phyloP scores from a whole-genome alignment of 2,329 filamentous ascomycete genomes.

The Penicillium sp. region DNA sequence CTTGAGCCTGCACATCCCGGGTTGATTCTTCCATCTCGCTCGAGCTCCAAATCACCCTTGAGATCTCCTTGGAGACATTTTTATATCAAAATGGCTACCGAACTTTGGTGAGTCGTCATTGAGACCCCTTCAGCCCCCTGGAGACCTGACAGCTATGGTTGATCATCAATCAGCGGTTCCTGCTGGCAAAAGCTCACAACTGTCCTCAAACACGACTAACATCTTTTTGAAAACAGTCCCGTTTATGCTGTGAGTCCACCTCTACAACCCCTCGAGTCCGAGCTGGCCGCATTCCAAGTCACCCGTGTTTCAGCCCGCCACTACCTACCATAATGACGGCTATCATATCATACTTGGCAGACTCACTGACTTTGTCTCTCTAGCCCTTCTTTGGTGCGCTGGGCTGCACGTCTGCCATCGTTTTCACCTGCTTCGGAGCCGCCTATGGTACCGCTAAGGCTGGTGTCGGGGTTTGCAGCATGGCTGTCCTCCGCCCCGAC shows the following conservation, averaged over 20 bases:
- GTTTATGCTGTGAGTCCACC: conserved; percentile 89
- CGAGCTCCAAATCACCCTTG: conserved; percentile 14
- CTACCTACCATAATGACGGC: conserved; percentile 4
- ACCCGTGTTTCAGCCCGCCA: conserved; percentile 8
- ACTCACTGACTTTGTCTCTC: conserved; percentile 13
- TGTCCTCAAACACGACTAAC: conserved; percentile 20
- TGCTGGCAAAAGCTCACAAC: not conserved
- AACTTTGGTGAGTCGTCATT: conserved; percentile 68
- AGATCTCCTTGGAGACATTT: conserved; percentile 15
- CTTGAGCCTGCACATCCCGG: conserved; percentile 18
- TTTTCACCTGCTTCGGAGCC: conserved; percentile 94
- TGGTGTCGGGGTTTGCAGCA: conserved; percentile 94
- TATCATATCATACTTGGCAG: not conserved
- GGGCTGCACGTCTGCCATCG: conserved; percentile 90
- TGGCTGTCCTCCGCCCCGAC: conserved; percentile 96
- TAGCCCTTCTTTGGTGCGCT: conserved; percentile 94
- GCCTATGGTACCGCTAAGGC: conserved; percentile 99
- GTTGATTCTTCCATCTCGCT: conserved; percentile 11
- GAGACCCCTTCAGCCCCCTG: conserved; percentile 27
- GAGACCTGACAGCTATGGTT: conserved; percentile 32
- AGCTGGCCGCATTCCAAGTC: conserved; percentile 11
- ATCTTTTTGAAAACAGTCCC: conserved; percentile 56
- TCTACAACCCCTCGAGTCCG: conserved; percentile 10
- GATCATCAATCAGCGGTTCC: conserved; percentile 9
- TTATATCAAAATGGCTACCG: conserved; percentile 61